Evolutionary conservation across 2,329 filamentous ascomycete species (phyloP).

Genomic region (Didymosphaeria variabile): DNA sequence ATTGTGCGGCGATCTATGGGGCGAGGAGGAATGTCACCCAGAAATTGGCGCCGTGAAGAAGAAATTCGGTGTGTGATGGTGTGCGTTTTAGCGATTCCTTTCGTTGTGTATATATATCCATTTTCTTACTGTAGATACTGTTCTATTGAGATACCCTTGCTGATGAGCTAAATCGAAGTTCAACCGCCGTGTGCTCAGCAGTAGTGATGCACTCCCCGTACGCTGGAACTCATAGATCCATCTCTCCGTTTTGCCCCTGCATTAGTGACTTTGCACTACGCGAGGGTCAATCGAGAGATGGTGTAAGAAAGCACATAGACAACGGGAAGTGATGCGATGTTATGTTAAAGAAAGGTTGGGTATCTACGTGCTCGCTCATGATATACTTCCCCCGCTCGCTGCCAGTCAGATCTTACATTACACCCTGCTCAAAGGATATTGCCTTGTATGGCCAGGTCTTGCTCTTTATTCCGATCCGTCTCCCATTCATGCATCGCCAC

Average conservation of each 20-base stretch:
- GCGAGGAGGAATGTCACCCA: background rate
- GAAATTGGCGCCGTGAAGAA: too few species aligned
- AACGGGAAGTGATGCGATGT: background rate
- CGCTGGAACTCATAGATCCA: too few species aligned
- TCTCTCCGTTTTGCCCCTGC: too few species aligned
- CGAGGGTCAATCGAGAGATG: too few species aligned
- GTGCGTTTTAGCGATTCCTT: background rate
- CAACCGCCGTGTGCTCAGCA: too few species aligned
- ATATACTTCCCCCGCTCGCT: background rate
- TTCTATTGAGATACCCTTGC: background rate
- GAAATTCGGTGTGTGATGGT: background rate
- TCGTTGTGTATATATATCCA: background rate
- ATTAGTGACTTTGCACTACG: too few species aligned
- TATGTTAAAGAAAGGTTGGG: slow-evolving; percentile 6
- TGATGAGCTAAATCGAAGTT: background rate
- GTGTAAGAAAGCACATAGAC: too few species aligned
- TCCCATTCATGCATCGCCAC: slow-evolving; percentile 16
- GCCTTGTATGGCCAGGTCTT: background rate
- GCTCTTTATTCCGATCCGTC: background rate
- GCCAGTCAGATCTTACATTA: background rate
- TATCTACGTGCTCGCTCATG: slow-evolving; percentile 9
- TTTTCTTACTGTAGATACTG: too few species aligned
- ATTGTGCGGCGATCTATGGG: background rate
- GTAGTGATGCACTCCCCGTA: too few species aligned
- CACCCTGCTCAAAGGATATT: background rate